These are phyloP conservation scores for Sarocladiaceae sp. DNA, from an alignment of 2,329 filamentous ascomycete species.

Conservation along the genomic window DNA sequence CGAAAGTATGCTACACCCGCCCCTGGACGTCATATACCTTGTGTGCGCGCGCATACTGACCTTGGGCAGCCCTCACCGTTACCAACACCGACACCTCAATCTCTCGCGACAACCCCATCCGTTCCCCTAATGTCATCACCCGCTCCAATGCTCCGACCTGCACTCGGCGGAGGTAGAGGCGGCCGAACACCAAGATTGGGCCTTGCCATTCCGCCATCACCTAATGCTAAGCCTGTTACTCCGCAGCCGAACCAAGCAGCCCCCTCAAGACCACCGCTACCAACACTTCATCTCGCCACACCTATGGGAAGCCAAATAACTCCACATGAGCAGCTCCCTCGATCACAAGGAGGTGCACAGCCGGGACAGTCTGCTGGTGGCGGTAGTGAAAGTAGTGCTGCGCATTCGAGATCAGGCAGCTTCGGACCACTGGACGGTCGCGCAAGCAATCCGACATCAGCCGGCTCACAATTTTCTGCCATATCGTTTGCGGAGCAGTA, in stretches of 20 bases:
- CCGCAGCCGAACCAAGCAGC: slow-evolving; percentile 29
- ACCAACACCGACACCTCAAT: slow-evolving; percentile 18
- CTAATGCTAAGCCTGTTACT: slow-evolving; percentile 70
- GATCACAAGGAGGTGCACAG: slow-evolving; percentile 44
- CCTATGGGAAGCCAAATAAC: slow-evolving; percentile 75
- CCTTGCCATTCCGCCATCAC: slow-evolving; percentile 83
- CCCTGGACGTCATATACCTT: not conserved
- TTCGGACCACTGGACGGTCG: slow-evolving; percentile 71
- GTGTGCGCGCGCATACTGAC: not conserved
- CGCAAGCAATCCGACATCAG: slow-evolving; percentile 75
- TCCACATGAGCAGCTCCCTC: slow-evolving; percentile 59
- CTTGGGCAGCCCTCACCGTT: slow-evolving; percentile 10
- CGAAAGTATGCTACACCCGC: slow-evolving; percentile 8
- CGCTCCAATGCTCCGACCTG: slow-evolving; percentile 75
- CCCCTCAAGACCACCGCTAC: slow-evolving; percentile 49
- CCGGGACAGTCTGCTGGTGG: slow-evolving; percentile 64
- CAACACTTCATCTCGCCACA: slow-evolving; percentile 78
- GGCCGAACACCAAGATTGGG: slow-evolving; percentile 72
- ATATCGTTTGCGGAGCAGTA: slow-evolving; percentile 72
- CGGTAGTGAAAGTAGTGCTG: slow-evolving; percentile 72
- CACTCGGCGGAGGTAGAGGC: slow-evolving; percentile 64
- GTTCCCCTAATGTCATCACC: slow-evolving; percentile 64
- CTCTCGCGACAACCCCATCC: slow-evolving; percentile 27
- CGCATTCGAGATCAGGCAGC: slow-evolving; percentile 76
- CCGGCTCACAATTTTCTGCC: slow-evolving; percentile 79